These are phyloP conservation scores for Talaromyces piceae DNA, from an alignment of 2,329 filamentous ascomycete species.

Conservation along the genomic window DNA sequence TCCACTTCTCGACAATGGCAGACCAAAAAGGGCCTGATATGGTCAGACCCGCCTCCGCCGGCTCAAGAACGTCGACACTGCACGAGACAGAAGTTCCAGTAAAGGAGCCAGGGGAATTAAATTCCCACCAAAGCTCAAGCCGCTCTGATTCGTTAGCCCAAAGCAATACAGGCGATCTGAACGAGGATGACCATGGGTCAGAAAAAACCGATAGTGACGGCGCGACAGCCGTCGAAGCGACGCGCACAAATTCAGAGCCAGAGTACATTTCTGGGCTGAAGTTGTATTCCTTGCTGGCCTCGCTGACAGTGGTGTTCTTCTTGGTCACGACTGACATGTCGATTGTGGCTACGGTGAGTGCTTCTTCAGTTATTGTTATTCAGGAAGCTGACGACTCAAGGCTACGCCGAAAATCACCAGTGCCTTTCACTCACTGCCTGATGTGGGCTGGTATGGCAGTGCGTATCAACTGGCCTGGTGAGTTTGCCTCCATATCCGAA, in stretches of 20 bases:
- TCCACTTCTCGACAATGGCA: background rate
- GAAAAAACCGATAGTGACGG: background rate
- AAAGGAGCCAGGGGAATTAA: no score
- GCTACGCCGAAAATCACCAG: constrained; percentile 43
- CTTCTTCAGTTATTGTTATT: background rate
- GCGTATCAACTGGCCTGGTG: constrained; percentile 29
- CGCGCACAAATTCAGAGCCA: constrained; percentile 4
- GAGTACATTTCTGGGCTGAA: constrained; percentile 14
- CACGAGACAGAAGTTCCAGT: no score
- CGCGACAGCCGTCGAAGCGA: constrained; percentile 1
- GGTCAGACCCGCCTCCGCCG: no score
- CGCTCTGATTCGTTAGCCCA: background rate
- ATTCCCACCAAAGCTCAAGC: no score
- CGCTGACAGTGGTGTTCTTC: constrained; percentile 38
- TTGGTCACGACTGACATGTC: constrained; percentile 45
- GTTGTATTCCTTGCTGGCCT: constrained; percentile 19
- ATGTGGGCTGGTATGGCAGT: constrained; percentile 21
- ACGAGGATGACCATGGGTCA: background rate
- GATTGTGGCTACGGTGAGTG: constrained; percentile 43
- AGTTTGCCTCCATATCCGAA: background rate
- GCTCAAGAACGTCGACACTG: constrained; percentile 3
- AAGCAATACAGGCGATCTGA: background rate
- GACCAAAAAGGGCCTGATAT: background rate
- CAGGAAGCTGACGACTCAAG: constrained; percentile 12
- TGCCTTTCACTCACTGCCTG: constrained; percentile 17